A percentile compares a stretch with the other conserved stretches of the same genome.
phyloP scores from a whole-genome alignment of 345 rosid species.

The Clausena lansium region DNA sequence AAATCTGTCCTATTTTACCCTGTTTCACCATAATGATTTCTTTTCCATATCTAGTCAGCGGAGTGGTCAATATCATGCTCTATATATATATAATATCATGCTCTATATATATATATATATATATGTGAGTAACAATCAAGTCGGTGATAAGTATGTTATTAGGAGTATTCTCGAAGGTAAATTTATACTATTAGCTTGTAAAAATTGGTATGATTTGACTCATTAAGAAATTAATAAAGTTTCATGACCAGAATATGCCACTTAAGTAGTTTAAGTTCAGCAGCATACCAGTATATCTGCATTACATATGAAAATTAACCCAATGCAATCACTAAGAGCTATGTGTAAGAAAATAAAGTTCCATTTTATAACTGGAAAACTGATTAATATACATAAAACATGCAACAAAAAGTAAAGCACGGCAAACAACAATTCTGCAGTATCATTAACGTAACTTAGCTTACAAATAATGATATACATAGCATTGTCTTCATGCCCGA shows the following conservation, averaged over 20 bases:
- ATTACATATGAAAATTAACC: background rate
- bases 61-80: too few species aligned
- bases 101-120: too few species aligned
- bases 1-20: background rate
- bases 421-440: background rate
- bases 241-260: background rate
- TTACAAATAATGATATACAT: conserved; percentile 6
- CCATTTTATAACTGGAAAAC: background rate
- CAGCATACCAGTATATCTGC: background rate
- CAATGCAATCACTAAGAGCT: background rate
- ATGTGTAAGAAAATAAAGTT: background rate
- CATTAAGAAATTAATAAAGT: background rate
- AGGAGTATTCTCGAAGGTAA: too few species aligned
- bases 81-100: too few species aligned
- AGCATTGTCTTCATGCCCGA: conserved; percentile 9
- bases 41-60: background rate
- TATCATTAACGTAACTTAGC: background rate
- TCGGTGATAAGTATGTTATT: too few species aligned
- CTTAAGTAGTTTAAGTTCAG: background rate
- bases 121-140: too few species aligned
- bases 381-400: conserved; percentile 1
- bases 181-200: background rate
- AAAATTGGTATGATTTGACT: background rate
- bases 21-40: background rate
- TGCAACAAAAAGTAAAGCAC: background rate